A percentile compares a stretch with the other conserved stretches of the same genome.
phyloP scores from a whole-genome alignment of 306 rosid species.

The Inga oerstediana region DNA sequence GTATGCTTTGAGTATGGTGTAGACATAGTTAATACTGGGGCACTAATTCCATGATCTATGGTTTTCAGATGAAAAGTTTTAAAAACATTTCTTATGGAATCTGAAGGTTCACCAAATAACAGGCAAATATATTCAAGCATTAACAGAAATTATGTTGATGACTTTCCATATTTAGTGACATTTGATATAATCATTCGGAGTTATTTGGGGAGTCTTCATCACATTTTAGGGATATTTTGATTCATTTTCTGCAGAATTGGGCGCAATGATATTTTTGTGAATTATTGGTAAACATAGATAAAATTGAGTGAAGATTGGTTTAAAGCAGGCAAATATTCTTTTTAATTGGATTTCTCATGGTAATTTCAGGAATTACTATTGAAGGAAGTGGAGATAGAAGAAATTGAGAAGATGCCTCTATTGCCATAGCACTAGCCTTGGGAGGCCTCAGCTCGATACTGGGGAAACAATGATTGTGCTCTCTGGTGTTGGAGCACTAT shows the following conservation, averaged over 20 bases:
- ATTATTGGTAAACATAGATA: background rate
- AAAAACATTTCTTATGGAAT: background rate
- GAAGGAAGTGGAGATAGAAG: background rate
- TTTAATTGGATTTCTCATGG: background rate
- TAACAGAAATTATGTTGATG: no score
- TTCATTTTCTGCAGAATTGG: background rate
- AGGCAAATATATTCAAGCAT: background rate
- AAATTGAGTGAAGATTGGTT: background rate
- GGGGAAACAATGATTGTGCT: background rate
- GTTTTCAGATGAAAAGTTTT: background rate
- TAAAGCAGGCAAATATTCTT: background rate
- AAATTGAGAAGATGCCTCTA: background rate
- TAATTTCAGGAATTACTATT: background rate
- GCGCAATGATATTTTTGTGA: background rate
- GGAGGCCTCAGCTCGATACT: background rate
- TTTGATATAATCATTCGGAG: background rate
- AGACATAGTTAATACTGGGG: background rate
- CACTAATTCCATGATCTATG: background rate
- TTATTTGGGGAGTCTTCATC: background rate
- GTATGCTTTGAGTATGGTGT: background rate
- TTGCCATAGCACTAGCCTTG: background rate
- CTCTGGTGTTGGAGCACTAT: background rate
- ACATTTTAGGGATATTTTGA: background rate
- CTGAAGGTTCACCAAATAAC: background rate
- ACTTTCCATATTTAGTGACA: background rate